These are phyloP conservation scores for Cornus suecica DNA, from an alignment of 148 eudicot genomes.

Conservation along the genomic window DNA sequence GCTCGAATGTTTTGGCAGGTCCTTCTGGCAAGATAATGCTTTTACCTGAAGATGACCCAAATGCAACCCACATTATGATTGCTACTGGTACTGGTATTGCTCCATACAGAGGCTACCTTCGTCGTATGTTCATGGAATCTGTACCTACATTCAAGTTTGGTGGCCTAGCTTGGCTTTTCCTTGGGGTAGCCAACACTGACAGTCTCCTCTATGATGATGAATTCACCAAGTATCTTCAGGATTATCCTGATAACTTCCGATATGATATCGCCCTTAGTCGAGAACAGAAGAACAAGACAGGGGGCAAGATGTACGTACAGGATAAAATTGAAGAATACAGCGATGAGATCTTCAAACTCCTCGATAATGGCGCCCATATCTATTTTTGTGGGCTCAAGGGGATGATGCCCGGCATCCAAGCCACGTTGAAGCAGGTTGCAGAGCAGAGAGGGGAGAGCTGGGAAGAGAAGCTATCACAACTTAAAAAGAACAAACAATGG, in stretches of 20 bases:
- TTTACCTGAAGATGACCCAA: slow-evolving; percentile 79
- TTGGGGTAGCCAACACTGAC: slow-evolving; percentile 88
- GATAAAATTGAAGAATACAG: slow-evolving; percentile 94
- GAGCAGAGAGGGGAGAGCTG: slow-evolving; percentile 89
- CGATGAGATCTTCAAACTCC: slow-evolving; percentile 75
- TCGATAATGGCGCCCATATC: slow-evolving; percentile 85
- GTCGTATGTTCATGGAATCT: slow-evolving; percentile 93
- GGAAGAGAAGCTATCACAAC: slow-evolving; percentile 75
- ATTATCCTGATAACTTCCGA: slow-evolving; percentile 72
- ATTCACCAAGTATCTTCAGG: slow-evolving; percentile 61
- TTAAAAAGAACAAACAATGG: slow-evolving; percentile 97
- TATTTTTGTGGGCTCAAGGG: slow-evolving; percentile 94
- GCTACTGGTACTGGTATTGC: slow-evolving; percentile 98
- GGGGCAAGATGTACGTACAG: slow-evolving; percentile 96
- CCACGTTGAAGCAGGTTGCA: slow-evolving; percentile 80
- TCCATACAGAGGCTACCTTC: slow-evolving; percentile 88
- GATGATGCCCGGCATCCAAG: slow-evolving; percentile 98
- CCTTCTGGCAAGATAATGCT: slow-evolving; percentile 97
- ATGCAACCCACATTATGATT: slow-evolving; percentile 92
- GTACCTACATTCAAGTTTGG: slow-evolving; percentile 70
- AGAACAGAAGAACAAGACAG: slow-evolving; percentile 75
- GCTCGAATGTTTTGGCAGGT: slow-evolving; percentile 39
- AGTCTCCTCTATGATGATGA: slow-evolving; percentile 85
- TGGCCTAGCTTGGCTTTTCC: slow-evolving; percentile 95
- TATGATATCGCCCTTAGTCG: slow-evolving; percentile 84